Base-by-base conservation (phyloP, 2,329 filamentous ascomycete species). In the Fusarium mexicanum region DNA sequence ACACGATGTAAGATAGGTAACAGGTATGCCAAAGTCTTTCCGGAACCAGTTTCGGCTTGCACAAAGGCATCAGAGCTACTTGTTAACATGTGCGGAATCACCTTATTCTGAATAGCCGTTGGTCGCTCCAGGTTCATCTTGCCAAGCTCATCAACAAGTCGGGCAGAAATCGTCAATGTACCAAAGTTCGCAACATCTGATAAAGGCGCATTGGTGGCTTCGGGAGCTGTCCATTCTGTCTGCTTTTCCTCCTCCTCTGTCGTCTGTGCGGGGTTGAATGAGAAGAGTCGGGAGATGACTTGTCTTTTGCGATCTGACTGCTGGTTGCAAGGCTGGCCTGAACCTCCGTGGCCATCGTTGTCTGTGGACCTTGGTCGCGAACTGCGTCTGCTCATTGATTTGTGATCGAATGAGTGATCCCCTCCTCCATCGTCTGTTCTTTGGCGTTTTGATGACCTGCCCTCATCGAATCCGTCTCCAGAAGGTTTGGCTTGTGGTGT, bases 21-120 rank as follows among this genome's bases (percentile, higher is more conserved):
- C 9, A 99, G 87, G 81, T 99, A 99, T n/a, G 96, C 94, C 69
- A 99, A 85, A 0, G 96, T 99, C 85, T 99, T 99, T 84, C 96
- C 96, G 0, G 96, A 99, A 76, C 96, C 96, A 1, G 96, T 99
- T 84, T 99, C 93, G 6, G 96, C 97, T 81, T 98, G 96, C 40
- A 99, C 92, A 78, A 99, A 99, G 5, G 95, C 95, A 85, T 99
- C 96, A 51, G 90, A 91, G 77, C 97, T 93, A 61, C 93, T 92
- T 47, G 91, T 91, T 50, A 97, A 84, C 70, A 99, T 85, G 77
- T 96, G 92, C 47, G 93, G 88, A 44, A 99, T 92, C 2, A 96
- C 93, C 71, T 94, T 94, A 77, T 95, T 95, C 84, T 99, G 96
- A 80, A 99, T 98, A 1, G 94, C 94, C 0, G 96, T 99, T 11